Evolutionary conservation across 768 basidiomycete species (phyloP), one percentile per base, ranked within the genome.

Genomic region (Tricholoma matsutake): DNA sequence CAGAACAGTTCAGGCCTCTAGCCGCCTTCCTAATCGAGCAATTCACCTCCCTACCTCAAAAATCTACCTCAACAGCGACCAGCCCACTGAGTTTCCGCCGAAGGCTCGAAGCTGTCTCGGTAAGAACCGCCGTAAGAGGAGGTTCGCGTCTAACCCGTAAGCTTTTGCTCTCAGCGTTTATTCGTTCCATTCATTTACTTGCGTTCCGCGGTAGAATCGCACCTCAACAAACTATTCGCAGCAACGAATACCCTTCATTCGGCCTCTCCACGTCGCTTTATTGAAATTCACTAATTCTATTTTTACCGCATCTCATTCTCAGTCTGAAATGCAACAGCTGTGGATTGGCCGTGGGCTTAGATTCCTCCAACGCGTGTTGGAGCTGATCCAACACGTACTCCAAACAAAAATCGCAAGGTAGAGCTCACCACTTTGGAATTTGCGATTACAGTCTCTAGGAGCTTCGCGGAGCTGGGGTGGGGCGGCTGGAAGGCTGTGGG

Each of bases 401-500:
- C 32, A 34, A 16, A 39, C 37, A 11, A 39, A 39, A 39, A 39
- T 39, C 13, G 37, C 14, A 11, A 39, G 6, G 68, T 66, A 65
- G 43, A 49, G 1, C 43, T 63, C 2, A 61, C 61, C 8, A 39
- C 32, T 7, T 35, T 61, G 35, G 53, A 58, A 4, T 85, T 89
- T 62, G 83, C 81, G 1, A 63, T 86, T 3, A 78, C 80, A 32
- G 73, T 93, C 4, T 79, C 84, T 28, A 86, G 86, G 0, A 75
- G 81, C 5, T 79, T 93, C 9, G 80, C 86, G 2, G 86, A 87
- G 52, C 72, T 87, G 4, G 78, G 78, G 0, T 93, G 90, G 89
- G 84, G 84, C 20, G 92, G 89, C 2, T 93, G 90, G 90, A 90
- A 86, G 69, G 75, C 84, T 35, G 71, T 92, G 8, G 88, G 82